Evolutionary conservation across 2,329 filamentous ascomycete genomes (phyloP).

Genomic region (Alternaria sp.): DNA sequence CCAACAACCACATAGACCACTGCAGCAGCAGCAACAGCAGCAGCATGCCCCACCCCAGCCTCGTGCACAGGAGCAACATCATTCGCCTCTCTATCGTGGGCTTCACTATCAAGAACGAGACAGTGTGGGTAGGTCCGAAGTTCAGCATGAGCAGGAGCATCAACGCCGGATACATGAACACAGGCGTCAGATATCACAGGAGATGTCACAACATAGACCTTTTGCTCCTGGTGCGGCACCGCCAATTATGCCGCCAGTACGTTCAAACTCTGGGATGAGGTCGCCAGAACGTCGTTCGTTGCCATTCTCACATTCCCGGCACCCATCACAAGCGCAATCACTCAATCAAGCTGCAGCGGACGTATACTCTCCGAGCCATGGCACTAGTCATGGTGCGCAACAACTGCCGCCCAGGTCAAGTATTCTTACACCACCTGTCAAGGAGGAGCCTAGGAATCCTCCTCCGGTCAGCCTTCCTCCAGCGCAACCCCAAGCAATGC

Average conservation of each 20-base stretch:
- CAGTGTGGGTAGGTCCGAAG: conserved; percentile 30
- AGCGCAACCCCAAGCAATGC: conserved; percentile 29
- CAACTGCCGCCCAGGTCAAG: conserved; percentile 36
- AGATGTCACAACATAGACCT: conserved; percentile 38
- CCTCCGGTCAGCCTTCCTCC: conserved; percentile 30
- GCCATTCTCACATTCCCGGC: conserved; percentile 40
- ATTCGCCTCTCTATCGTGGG: conserved; percentile 36
- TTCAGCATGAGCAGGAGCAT: conserved; percentile 44
- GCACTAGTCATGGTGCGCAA: conserved; percentile 27
- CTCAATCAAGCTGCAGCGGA: conserved; percentile 35
- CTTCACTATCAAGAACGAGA: conserved; percentile 43
- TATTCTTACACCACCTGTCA: conserved; percentile 44
- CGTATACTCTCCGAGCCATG: conserved; percentile 29
- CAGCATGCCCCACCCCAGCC: conserved; percentile 38
- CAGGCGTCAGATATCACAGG: conserved; percentile 44
- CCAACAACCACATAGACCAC: conserved; percentile 30
- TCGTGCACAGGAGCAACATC: conserved; percentile 40
- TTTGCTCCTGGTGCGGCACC: conserved; percentile 32
- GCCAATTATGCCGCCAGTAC: conserved; percentile 37
- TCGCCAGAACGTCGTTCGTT: conserved; percentile 46
- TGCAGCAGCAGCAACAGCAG: conserved; percentile 34
- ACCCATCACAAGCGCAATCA: conserved; percentile 36
- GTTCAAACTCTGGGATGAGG: conserved; percentile 33
- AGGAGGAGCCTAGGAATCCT: conserved; percentile 46
- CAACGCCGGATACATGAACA: conserved; percentile 42